A percentile compares a stretch with the other conserved stretches of the same genome.
phyloP scores from a whole-genome alignment of 257 asterid species.

The Lithospermum erythrorhizon region DNA sequence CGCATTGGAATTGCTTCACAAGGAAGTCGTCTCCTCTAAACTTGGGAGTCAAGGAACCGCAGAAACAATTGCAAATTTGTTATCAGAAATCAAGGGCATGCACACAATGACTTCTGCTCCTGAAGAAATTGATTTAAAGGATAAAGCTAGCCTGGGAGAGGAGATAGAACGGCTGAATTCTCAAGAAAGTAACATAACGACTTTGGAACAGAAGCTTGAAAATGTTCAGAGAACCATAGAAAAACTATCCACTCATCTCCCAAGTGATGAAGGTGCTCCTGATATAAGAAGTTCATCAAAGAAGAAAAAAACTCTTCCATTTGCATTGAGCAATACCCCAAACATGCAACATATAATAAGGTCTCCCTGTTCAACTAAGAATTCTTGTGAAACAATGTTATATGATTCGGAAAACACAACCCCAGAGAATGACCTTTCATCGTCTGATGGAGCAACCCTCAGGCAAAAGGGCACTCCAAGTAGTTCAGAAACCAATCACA shows the following conservation, averaged over 20 bases:
- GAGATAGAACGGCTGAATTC: conserved; percentile 76
- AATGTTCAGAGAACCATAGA: conserved; percentile 81
- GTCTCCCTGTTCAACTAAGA: conserved; percentile 72
- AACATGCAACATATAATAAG: conserved; percentile 64
- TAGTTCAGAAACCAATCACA: conserved; percentile 23
- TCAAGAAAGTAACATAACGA: conserved; percentile 54
- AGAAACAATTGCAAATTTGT: conserved; percentile 63
- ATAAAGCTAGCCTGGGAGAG: conserved; percentile 65
- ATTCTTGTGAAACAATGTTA: conserved; percentile 38
- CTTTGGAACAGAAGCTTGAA: conserved; percentile 74
- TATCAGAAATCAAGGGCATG: conserved; percentile 67
- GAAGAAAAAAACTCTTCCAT: conserved; percentile 62
- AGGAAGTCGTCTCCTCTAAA: conserved; percentile 76
- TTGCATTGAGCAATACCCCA: conserved; percentile 55
- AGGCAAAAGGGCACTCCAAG: conserved; percentile 26
- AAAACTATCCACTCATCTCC: conserved; percentile 42
- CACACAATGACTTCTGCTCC: conserved; percentile 38
- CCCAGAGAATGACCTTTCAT: conserved; percentile 34
- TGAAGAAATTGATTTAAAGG: conserved; percentile 41
- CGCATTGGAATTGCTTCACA: conserved; percentile 87
- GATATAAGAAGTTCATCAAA: conserved; percentile 37
- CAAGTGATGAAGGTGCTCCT: conserved; percentile 45
- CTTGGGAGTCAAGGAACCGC: conserved; percentile 58
- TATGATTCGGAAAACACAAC: conserved; percentile 58
- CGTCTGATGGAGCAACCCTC: conserved; percentile 16